A percentile compares a stretch with the other conserved stretches of the same genome.
Conservation (phyloP, 148 eudicot genomes). For the Cornus kousa region DNA sequence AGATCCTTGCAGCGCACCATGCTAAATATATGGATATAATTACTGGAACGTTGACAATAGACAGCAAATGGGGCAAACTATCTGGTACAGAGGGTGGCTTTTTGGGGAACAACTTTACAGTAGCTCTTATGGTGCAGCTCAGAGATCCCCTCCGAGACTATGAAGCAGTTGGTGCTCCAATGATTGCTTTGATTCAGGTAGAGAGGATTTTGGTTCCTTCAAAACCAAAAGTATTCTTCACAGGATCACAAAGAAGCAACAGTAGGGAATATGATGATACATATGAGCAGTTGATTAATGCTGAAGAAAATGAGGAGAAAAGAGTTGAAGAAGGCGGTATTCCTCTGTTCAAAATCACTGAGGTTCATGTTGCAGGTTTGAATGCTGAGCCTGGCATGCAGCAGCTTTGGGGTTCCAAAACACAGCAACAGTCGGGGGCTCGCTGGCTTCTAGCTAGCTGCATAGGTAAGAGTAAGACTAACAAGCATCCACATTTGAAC, state of each 20-base stretch:
- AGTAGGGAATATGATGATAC: no score
- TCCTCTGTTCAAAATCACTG: slow-evolving; percentile 35
- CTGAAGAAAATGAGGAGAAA: not conserved
- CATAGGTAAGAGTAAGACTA: slow-evolving; percentile 26
- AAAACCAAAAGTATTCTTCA: no score
- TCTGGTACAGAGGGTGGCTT: slow-evolving; percentile 37
- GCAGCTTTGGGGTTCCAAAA: slow-evolving; percentile 35
- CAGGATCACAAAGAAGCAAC: no score
- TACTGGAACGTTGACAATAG: slow-evolving; percentile 24
- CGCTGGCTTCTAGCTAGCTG: slow-evolving; percentile 69
- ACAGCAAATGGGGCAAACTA: slow-evolving; percentile 25
- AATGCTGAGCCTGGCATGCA: slow-evolving; percentile 22
- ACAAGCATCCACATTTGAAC: slow-evolving; percentile 25
- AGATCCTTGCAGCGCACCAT: slow-evolving; percentile 49
- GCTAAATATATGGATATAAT: slow-evolving; percentile 33
- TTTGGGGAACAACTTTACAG: slow-evolving; percentile 52
- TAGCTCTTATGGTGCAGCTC: slow-evolving; percentile 57
- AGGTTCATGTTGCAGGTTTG: slow-evolving; percentile 53
- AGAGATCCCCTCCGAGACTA: slow-evolving; percentile 62
- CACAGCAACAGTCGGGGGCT: slow-evolving; percentile 50
- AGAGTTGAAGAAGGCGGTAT: not conserved
- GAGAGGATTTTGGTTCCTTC: slow-evolving; percentile 15
- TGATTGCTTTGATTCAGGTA: slow-evolving; percentile 63
- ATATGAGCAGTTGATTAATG: no score
- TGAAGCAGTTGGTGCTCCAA: slow-evolving; percentile 58